Percentiles rank a stretch among this genome's conserved stretches.
Evolutionary conservation across 306 rosid genomes (phyloP).

Genomic region (Medicago lupulina): DNA sequence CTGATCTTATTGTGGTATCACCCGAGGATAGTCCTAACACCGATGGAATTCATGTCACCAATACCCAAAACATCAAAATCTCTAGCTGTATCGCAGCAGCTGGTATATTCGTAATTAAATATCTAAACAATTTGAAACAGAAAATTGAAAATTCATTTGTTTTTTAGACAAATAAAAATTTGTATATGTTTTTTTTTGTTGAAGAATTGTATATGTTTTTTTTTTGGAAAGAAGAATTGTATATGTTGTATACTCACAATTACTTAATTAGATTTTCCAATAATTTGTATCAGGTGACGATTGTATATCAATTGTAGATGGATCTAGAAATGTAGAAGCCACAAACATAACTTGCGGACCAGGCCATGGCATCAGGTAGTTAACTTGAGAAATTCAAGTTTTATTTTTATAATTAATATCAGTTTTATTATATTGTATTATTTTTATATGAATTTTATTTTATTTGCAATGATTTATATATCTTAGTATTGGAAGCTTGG

Average conservation of each 20-base stretch:
- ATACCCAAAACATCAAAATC: conserved; percentile 60
- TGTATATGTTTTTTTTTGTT: too few relatives aligned
- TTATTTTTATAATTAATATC: neutral
- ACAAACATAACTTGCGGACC: conserved; percentile 78
- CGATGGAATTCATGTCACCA: conserved; percentile 75
- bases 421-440: neutral
- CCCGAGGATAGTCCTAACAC: conserved; percentile 77
- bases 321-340: conserved; percentile 62
- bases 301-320: conserved; percentile 82
- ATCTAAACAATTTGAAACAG: neutral
- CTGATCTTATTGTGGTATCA: conserved; percentile 52
- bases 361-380: conserved; percentile 89
- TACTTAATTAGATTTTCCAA: neutral
- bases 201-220: too few relatives aligned
- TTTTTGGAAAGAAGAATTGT: too few relatives aligned
- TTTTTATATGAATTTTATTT: conserved; percentile 4
- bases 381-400: neutral
- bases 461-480: conserved; percentile 1
- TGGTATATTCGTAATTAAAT: conserved; percentile 45
- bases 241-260: neutral
- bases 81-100: conserved; percentile 56
- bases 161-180: neutral
- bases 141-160: too few relatives aligned
- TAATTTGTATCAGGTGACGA: conserved; percentile 67
- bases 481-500: conserved; percentile 83